Evolutionary conservation across 805 yeast species (phyloP).

Genomic region (Tetrapisispora nanseiensis): DNA sequence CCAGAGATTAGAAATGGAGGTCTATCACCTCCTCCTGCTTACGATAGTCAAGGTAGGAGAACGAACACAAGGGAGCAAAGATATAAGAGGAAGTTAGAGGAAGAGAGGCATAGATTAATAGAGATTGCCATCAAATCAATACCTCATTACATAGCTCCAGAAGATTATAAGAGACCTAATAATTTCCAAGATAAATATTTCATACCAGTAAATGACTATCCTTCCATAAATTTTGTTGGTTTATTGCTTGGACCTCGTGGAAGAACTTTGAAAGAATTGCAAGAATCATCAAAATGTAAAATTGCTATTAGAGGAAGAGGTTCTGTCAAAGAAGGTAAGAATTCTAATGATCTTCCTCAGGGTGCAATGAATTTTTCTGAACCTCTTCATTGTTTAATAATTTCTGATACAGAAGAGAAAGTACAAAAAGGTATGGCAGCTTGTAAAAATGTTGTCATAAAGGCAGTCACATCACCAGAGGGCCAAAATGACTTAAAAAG

Average conservation of each 20-base stretch:
- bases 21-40: conserved; percentile 88
- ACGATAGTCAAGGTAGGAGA: conserved; percentile 75
- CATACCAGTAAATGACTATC: conserved; percentile 78
- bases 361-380: conserved; percentile 56
- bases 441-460: conserved; percentile 66
- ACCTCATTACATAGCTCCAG: conserved; percentile 74
- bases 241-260: conserved; percentile 92
- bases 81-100: conserved; percentile 50
- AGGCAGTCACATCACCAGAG: conserved; percentile 81
- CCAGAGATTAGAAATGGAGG: conserved; percentile 44
- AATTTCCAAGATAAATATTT: conserved; percentile 72
- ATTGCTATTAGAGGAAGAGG: conserved; percentile 93
- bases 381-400: conserved; percentile 79
- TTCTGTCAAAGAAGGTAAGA: conserved; percentile 86
- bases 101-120: conserved; percentile 73
- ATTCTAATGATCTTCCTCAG: conserved; percentile 37
- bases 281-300: conserved; percentile 77
- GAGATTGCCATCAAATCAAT: conserved; percentile 61
- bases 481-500: conserved; percentile 89
- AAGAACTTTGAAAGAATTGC: conserved; percentile 69
- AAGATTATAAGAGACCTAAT: conserved; percentile 61
- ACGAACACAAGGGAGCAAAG: conserved; percentile 74
- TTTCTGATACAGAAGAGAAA: conserved; percentile 71
- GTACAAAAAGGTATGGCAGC: conserved; percentile 64
- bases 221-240: conserved; percentile 90